Evolutionary conservation across 2,329 filamentous ascomycete species (phyloP), one percentile per base, ranked within the genome.

Genomic region (Fusarium sp.): DNA sequence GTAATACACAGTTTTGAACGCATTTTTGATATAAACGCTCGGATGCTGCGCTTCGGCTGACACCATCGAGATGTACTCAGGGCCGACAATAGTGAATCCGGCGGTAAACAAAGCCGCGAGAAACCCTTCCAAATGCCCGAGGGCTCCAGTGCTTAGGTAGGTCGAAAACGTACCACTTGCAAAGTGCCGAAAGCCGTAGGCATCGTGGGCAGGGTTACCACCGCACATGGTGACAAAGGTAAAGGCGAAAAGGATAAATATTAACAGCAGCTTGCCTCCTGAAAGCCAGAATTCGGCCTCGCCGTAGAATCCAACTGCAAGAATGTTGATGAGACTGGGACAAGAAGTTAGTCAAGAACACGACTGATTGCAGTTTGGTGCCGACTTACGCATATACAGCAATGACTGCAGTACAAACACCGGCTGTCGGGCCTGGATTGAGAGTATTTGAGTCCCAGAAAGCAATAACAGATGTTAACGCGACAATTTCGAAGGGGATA

Each of bases 181-280:
- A 88, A 90, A 93, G 75, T 91, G 91, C 44, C 84, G 78, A 75
- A 92, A 92, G 1, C 90, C 90, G 54, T 88, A 83, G 4, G 84
- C 82, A 19, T 86, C 82, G 2, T 82, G 82, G 3, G 85, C 83
- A 0, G 88, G 84, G 6, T 87, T 84, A 33, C 87, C 88, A 15
- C 88, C 88, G 0, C 88, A 80, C 73, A 88, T 85, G 59, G 90
- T 86, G 45, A 89, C 80, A 25, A 90, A 78, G 15, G 85, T 86
- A 70, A 88, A 85, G 50, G 87, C 81, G 49, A 88, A 87, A 33
- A 91, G 79, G 44, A 85, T 37, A 22, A 68, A 68, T 30, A 68
- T 68, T 4, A 68, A 44, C 4, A 68, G 2, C 5, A 68, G 44
- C 68, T 89, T 87, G 58, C 86, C 77, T 59, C 77, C 76, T 0